These are phyloP conservation scores for Avena insularis DNA, from an alignment of 176 grass and related monocot genomes.

Conservation along the genomic window DNA sequence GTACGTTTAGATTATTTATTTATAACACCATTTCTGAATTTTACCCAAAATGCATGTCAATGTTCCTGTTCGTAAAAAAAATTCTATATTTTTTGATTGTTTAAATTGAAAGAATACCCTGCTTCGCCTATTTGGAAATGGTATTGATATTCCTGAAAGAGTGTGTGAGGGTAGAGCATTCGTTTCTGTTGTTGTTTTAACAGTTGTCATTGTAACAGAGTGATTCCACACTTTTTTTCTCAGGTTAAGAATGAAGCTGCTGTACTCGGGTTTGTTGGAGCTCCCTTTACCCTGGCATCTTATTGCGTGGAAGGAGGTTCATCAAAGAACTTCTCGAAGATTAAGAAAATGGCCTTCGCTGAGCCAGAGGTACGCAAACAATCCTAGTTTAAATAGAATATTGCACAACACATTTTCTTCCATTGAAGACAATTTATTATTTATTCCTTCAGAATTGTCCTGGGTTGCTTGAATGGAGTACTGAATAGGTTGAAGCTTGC, in stretches of 20 bases:
- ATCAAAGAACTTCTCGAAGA: slow-evolving; percentile 96
- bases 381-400: not conserved
- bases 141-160: slow-evolving; percentile 2
- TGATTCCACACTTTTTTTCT: slow-evolving; percentile 39
- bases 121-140: slow-evolving; percentile 13
- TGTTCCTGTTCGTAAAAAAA: not conserved
- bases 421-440: not conserved
- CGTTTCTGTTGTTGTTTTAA: slow-evolving; percentile 9
- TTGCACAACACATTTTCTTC: slow-evolving; percentile 31
- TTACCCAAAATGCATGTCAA: not conserved
- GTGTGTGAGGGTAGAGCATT: not conserved
- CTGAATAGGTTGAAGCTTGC: slow-evolving; percentile 3
- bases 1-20: not conserved
- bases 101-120: not conserved
- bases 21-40: not conserved
- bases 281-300: slow-evolving; percentile 95
- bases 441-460: not conserved
- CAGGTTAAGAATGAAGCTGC: slow-evolving; percentile 97
- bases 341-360: slow-evolving; percentile 96
- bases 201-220: not conserved
- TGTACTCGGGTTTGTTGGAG: slow-evolving; percentile 96
- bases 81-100: not conserved
- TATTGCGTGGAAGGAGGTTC: slow-evolving; percentile 99
- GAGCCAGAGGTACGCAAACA: slow-evolving; percentile 71
- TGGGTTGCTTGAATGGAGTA: not conserved